Percentiles rank a stretch among this genome's conserved stretches.
phyloP scores from a whole-genome alignment of 352 stramenopile species.

The Pythium utonaiense region DNA sequence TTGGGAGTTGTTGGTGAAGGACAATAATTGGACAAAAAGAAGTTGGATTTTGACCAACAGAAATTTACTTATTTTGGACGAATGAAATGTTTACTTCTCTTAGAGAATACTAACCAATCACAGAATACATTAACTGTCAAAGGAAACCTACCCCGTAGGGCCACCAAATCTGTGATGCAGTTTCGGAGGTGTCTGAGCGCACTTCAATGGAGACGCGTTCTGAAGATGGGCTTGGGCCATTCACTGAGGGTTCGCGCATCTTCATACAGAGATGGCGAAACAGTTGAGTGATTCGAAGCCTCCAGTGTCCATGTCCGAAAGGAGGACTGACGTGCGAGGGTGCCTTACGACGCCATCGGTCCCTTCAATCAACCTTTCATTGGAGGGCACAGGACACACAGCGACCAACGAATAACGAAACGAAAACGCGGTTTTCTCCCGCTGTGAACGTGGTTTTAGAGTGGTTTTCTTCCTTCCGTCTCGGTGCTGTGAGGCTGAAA shows the following conservation, averaged over 20 bases:
- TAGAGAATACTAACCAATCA: too few relatives aligned
- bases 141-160: neutral
- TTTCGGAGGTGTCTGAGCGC: neutral
- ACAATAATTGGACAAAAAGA: neutral
- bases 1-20: neutral
- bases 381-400: too few relatives aligned
- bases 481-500: neutral
- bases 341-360: neutral
- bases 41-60: neutral
- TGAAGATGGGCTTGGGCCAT: conserved; percentile 10
- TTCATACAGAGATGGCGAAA: too few relatives aligned
- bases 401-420: too few relatives aligned
- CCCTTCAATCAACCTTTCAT: neutral
- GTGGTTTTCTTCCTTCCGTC: neutral
- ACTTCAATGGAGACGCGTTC: conserved; percentile 2
- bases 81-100: too few relatives aligned
- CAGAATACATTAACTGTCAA: neutral
- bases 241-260: too few relatives aligned
- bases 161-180: neutral
- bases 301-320: too few relatives aligned
- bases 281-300: neutral
- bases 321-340: neutral
- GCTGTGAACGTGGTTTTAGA: too few relatives aligned
- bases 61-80: too few relatives aligned
- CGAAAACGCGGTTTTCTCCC: too few relatives aligned